A percentile compares a stretch with the other conserved stretches of the same genome.
Evolutionary conservation across 2,329 filamentous ascomycete species (phyloP).

Genomic region (Trichoderma sp.): DNA sequence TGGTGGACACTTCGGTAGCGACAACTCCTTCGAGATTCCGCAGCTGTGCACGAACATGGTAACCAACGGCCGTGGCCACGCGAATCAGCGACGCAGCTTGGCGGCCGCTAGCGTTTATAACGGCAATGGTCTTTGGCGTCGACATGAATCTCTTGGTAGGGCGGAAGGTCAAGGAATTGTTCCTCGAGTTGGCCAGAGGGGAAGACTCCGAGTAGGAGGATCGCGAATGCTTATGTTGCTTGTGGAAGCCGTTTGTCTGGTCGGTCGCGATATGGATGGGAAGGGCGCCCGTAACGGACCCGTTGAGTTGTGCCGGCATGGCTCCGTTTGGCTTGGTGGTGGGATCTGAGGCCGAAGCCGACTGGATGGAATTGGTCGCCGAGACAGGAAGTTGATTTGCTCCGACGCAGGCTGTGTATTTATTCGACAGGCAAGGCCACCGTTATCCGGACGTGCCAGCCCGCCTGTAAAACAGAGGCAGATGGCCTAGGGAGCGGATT

Average conservation of each 20-base stretch:
- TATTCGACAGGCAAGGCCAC: constrained; percentile 31
- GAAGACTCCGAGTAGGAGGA: constrained; percentile 64
- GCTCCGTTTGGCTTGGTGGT: constrained; percentile 26
- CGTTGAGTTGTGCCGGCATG: constrained; percentile 45
- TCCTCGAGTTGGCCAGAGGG: constrained; percentile 54
- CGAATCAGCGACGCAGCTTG: constrained; percentile 95
- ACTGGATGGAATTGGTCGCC: constrained; percentile 17
- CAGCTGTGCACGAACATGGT: constrained; percentile 89
- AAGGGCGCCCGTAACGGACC: constrained; percentile 40
- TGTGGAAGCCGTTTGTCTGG: constrained; percentile 39
- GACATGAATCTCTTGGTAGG: constrained; percentile 61
- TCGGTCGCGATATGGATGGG: constrained; percentile 42
- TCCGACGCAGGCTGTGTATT: constrained; percentile 19
- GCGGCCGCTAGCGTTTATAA: constrained; percentile 93
- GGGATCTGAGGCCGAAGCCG: constrained; percentile 20
- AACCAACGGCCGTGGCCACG: constrained; percentile 90
- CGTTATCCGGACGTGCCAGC: constrained; percentile 28
- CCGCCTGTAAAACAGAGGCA: constrained; percentile 24
- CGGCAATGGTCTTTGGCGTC: constrained; percentile 77
- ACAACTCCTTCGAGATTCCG: constrained; percentile 85
- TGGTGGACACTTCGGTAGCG: constrained; percentile 77
- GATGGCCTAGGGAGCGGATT: constrained; percentile 9
- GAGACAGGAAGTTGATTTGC: neutral
- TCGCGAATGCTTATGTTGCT: constrained; percentile 61
- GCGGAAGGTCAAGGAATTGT: constrained; percentile 62